Conservation (phyloP, 805 yeast species). For the Saturnispora saitoi region DNA sequence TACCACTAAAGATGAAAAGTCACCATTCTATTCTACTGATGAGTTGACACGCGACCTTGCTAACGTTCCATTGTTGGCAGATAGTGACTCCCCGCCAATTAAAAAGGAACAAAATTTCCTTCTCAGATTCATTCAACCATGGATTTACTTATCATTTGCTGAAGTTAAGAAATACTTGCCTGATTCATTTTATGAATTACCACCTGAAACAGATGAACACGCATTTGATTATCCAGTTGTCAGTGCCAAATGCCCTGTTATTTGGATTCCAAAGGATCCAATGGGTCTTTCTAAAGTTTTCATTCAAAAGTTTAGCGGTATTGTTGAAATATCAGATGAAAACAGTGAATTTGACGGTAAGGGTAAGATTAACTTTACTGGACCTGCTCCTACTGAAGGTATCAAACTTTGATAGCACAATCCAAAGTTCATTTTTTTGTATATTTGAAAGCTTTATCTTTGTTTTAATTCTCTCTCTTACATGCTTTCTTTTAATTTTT, state of each 20-base stretch:
- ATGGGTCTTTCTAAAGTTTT: slow-evolving; percentile 66
- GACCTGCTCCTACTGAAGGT: slow-evolving; percentile 38
- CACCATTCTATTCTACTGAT: slow-evolving; percentile 9
- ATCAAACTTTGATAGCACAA: neutral
- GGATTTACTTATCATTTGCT: slow-evolving; percentile 41
- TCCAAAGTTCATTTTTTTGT: too few species aligned
- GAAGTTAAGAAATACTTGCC: slow-evolving; percentile 47
- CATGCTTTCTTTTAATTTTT: neutral
- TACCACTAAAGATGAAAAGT: neutral
- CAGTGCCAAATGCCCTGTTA: slow-evolving; percentile 55
- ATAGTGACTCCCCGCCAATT: slow-evolving; percentile 37
- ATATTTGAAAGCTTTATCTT: neutral
- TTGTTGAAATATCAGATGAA: slow-evolving; percentile 58
- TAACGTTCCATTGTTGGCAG: slow-evolving; percentile 58
- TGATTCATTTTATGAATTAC: slow-evolving; percentile 44
- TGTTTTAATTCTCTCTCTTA: neutral
- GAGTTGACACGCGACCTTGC: slow-evolving; percentile 3
- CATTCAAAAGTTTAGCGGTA: slow-evolving; percentile 45
- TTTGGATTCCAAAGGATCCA: slow-evolving; percentile 91
- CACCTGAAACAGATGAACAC: slow-evolving; percentile 40
- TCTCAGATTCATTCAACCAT: slow-evolving; percentile 46
- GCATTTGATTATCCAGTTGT: slow-evolving; percentile 78
- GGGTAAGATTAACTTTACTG: slow-evolving; percentile 40
- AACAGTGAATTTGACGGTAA: slow-evolving; percentile 51
- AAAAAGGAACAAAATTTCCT: slow-evolving; percentile 15